phyloP scores from a whole-genome alignment of 495 filamentous ascomycete species.

The Trichoderma asperelloides region DNA sequence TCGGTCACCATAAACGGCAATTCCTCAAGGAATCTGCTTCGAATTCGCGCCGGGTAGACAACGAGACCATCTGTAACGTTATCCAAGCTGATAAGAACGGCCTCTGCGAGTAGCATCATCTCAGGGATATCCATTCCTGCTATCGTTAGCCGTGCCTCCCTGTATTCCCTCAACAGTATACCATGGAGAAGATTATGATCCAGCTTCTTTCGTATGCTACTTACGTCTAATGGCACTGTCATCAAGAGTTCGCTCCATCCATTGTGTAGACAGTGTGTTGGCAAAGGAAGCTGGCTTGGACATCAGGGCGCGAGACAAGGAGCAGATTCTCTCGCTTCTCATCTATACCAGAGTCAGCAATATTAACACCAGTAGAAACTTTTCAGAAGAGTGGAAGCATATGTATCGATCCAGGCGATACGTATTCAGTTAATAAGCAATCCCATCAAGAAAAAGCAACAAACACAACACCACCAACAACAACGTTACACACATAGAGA shows the following conservation, averaged over 20 bases:
- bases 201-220: background rate
- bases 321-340: constrained; percentile 77
- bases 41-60: constrained; percentile 76
- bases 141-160: constrained; percentile 20
- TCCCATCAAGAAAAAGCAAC: too few relatives aligned
- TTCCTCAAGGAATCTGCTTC: constrained; percentile 59
- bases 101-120: constrained; percentile 70
- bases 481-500: too few relatives aligned
- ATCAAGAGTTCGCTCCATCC: constrained; percentile 46
- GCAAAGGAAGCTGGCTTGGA: constrained; percentile 59
- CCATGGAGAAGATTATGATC: background rate
- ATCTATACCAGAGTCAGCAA: constrained; percentile 34
- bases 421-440: too few relatives aligned
- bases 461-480: too few relatives aligned
- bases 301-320: constrained; percentile 60
- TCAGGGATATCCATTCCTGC: constrained; percentile 58
- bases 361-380: background rate
- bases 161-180: background rate
- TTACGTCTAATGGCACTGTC: constrained; percentile 55
- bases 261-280: constrained; percentile 75
- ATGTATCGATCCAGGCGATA: too few relatives aligned
- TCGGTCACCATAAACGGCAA: constrained; percentile 87
- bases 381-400: background rate
- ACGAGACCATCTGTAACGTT: constrained; percentile 79
- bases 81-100: constrained; percentile 68